Conservation (phyloP, 2,329 filamentous ascomycete genomes). For the Fusarium burgessii region DNA sequence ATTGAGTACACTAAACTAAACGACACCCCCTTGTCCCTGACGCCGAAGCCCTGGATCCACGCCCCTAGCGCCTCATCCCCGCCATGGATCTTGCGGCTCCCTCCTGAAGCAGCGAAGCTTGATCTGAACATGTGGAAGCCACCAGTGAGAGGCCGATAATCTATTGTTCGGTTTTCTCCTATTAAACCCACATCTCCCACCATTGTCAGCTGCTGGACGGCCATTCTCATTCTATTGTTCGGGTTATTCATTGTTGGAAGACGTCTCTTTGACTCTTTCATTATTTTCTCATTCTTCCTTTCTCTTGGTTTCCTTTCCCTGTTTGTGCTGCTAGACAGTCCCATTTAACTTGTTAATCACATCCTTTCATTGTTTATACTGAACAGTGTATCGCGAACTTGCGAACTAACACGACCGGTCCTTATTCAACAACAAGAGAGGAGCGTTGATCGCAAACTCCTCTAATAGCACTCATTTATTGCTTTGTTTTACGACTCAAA, state of each 20-base stretch:
- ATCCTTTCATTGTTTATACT: conserved; percentile 37
- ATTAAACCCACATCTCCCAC: conserved; percentile 44
- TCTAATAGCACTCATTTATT: conserved; percentile 42
- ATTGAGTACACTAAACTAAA: conserved; percentile 38
- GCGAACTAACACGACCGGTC: conserved; percentile 27
- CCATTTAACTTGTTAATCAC: conserved; percentile 41
- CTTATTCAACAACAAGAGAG: conserved; percentile 44
- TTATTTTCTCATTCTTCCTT: conserved; percentile 44
- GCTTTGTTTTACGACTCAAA: conserved; percentile 23
- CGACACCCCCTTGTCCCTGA: conserved; percentile 35
- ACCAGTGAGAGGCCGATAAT: conserved; percentile 38
- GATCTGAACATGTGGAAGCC: conserved; percentile 33
- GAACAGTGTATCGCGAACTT: conserved; percentile 35
- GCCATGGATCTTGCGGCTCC: conserved; percentile 49
- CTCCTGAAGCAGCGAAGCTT: conserved; percentile 37
- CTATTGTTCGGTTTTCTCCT: conserved; percentile 44
- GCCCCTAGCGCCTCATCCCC: conserved; percentile 43
- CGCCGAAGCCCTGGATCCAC: conserved; percentile 37
- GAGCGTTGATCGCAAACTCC: conserved; percentile 50
- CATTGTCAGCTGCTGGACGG: conserved; percentile 40
- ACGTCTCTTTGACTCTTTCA: conserved; percentile 43
- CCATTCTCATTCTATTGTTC: conserved; percentile 47
- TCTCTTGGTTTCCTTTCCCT: conserved; percentile 33
- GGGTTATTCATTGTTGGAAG: conserved; percentile 44
- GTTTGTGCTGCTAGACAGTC: conserved; percentile 45